Conservation (phyloP, 169 alveolate genomes). For the Toxoplasma gondii region DNA sequence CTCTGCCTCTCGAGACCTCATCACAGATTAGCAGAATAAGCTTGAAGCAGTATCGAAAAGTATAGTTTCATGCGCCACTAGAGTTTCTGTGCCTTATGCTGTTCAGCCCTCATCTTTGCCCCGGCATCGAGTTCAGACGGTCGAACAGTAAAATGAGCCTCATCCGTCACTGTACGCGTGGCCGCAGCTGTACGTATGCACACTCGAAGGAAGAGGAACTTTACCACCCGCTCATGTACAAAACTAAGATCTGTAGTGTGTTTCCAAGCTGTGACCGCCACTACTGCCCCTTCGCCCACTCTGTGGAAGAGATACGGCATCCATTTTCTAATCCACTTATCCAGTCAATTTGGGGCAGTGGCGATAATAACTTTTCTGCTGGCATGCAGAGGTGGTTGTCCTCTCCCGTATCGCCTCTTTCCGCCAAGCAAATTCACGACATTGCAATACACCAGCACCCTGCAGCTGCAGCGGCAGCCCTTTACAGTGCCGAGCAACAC, state of each 20-base stretch:
- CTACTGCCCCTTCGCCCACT: constrained; percentile 79
- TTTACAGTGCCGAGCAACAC: not conserved
- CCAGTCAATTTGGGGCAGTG: constrained; percentile 45
- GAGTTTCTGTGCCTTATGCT: not conserved
- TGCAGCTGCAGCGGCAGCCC: constrained; percentile 15
- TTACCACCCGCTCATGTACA: constrained; percentile 77
- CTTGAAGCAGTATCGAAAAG: not conserved
- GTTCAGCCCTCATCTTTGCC: constrained; percentile 76
- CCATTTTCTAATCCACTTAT: constrained; percentile 50
- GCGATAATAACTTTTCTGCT: constrained; percentile 15
- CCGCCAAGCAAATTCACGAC: constrained; percentile 43
- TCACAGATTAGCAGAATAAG: not conserved
- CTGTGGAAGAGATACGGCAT: constrained; percentile 65
- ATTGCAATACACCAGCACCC: not conserved
- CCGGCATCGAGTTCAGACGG: constrained; percentile 74
- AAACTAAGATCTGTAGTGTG: constrained; percentile 72
- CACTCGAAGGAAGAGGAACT: constrained; percentile 79
- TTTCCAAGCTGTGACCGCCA: constrained; percentile 74
- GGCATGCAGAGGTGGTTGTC: constrained; percentile 6
- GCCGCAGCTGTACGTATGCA: constrained; percentile 76
- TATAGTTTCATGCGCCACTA: not conserved
- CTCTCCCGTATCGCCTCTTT: not conserved
- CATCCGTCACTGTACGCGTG: constrained; percentile 75
- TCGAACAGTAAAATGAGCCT: constrained; percentile 76
- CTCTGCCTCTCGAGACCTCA: not conserved